These are phyloP conservation scores for Fusarium sp. DNA, from an alignment of 2,329 filamentous ascomycete species.

Conservation along the genomic window DNA sequence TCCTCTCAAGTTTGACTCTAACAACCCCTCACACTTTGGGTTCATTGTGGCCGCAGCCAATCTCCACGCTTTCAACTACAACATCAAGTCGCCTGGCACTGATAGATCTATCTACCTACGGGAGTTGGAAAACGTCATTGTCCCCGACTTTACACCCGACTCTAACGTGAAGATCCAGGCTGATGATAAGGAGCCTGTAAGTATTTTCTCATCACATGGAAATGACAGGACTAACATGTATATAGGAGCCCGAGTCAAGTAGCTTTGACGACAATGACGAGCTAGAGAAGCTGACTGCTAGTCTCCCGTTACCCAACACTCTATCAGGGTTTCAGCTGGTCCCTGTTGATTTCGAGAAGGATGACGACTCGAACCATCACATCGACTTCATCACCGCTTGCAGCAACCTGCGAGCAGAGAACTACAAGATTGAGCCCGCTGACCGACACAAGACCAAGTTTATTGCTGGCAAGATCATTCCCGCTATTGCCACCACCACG, in stretches of 20 bases:
- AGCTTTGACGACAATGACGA: conserved; percentile 78
- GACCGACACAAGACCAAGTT: conserved; percentile 99
- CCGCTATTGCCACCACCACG: conserved; percentile 96
- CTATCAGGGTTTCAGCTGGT: conserved; percentile 88
- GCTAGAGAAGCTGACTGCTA: conserved; percentile 74
- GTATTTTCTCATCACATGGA: conserved; percentile 42
- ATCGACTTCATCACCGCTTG: conserved; percentile 99
- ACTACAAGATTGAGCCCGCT: conserved; percentile 94
- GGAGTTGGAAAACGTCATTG: conserved; percentile 89
- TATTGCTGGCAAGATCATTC: conserved; percentile 99
- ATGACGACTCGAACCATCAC: conserved; percentile 96
- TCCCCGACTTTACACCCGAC: conserved; percentile 93
- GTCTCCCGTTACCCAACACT: conserved; percentile 80
- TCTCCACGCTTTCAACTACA: conserved; percentile 97
- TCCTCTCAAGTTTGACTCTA: conserved; percentile 84
- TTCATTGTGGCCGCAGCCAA: conserved; percentile 91
- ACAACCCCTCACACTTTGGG: conserved; percentile 84
- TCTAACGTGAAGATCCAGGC: conserved; percentile 96
- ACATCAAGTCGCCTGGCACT: conserved; percentile 82
- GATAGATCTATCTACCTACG: conserved; percentile 77
- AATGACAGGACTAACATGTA: conserved; percentile 12
- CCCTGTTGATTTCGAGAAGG: conserved; percentile 98
- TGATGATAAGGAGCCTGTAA: conserved; percentile 87
- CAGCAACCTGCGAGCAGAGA: conserved; percentile 94
- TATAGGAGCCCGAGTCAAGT: conserved; percentile 80